Evolutionary conservation across 2,329 filamentous ascomycete genomes (phyloP), one percentile per base, ranked within the genome.

Genomic region (Phialophora expanda): DNA sequence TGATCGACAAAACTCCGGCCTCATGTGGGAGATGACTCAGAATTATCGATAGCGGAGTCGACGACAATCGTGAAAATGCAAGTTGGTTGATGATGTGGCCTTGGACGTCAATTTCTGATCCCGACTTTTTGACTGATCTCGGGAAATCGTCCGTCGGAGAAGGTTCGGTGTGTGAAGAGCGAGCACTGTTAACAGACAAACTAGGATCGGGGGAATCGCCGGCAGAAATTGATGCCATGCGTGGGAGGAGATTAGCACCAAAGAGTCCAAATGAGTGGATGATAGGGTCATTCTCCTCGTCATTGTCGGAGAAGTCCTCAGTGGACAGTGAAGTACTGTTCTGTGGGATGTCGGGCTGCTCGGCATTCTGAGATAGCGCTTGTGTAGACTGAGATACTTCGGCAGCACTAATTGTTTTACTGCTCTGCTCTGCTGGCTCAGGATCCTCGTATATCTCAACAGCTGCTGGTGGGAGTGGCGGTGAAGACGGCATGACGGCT

Each of bases 51-150:
- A 98, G 84, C 3, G 95, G 94, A 28, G 92, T 95, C 0, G 93
- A 96, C 17, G 94, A 93, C 6, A 98, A 84, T 30, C 94, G 91
- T 1, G 95, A 97, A 78, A 92, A 99, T 34, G 95, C 95, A 32
- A 99, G 86, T 79, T 99, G 95, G 78, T 98, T 98, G 76, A 95
- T 86, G 68, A 96, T 88, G 76, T 99, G 95, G 78, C 97, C 96
- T 78, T 78, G 79, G 81, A 78, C 73, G 74, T 79, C 75, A 65
- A 82, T 70, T 50, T 82, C 75, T 68, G 76, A 32, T 76, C 70
- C 22, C 79, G 77, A 61, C 68, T 61, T 64, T 61, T 61, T 78
- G 75, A 53, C 6, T 30, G 34, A 11, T 30, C 71, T 69, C 4
- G 74, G 73, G 24, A 76, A 74, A 17, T 75, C 71, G 32, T 73